Evolutionary conservation across 768 basidiomycete genomes (phyloP).

Genomic region (Lanmaoa pseudosensibilis): DNA sequence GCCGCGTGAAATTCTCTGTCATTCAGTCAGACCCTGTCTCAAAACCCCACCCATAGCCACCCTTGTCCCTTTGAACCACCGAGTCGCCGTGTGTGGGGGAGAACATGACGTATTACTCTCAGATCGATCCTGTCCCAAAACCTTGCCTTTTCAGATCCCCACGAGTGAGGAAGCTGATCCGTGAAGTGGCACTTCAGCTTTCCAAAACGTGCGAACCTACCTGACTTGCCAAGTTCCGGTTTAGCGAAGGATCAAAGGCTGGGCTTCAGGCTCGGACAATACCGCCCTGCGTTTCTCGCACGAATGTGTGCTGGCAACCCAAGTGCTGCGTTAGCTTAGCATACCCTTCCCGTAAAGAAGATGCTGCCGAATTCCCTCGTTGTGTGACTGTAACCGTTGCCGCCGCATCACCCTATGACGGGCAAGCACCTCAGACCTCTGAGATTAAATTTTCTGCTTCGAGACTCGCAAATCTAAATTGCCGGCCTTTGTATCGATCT

Average conservation of each 20-base stretch:
- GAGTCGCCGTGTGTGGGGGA: constrained; percentile 23
- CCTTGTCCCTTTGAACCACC: constrained; percentile 8
- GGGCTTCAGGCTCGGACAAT: constrained; percentile 11
- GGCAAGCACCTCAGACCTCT: constrained; percentile 5
- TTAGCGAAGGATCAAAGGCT: constrained; percentile 14
- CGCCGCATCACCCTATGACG: constrained; percentile 16
- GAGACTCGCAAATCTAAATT: constrained; percentile 21
- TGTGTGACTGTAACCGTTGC: constrained; percentile 14
- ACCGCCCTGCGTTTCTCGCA: constrained; percentile 18
- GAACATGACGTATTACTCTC: constrained; percentile 23
- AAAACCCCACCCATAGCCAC: constrained; percentile 1
- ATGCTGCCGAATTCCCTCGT: constrained; percentile 15
- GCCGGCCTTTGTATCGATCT: constrained; percentile 8
- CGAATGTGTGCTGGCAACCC: constrained; percentile 13
- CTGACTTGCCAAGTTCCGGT: constrained; percentile 10
- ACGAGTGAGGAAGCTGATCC: constrained; percentile 11
- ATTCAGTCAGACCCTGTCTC: constrained; percentile 18
- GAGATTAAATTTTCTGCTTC: constrained; percentile 20
- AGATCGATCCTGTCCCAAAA: constrained; percentile 12
- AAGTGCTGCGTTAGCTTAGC: constrained; percentile 17
- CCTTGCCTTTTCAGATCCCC: constrained; percentile 6
- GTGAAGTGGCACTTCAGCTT: constrained; percentile 4
- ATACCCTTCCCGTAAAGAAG: constrained; percentile 17
- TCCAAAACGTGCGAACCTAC: constrained; percentile 10
- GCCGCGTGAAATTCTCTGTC: constrained; percentile 18